phyloP scores from a whole-genome alignment of 1,284 basidiomycete species.

The Irpex sp. region DNA sequence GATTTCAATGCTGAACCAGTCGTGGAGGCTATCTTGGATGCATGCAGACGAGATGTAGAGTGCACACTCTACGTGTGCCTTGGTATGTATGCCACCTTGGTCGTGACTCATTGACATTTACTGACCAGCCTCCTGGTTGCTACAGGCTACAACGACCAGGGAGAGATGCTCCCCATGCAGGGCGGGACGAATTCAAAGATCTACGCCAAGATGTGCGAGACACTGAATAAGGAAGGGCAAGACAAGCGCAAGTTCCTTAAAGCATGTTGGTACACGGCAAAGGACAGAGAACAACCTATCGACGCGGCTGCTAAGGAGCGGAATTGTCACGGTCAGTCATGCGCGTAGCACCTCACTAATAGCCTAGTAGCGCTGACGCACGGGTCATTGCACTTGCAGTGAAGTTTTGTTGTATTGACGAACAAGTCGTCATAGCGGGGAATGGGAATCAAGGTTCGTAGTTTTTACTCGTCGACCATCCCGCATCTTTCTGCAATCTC shows the following conservation, averaged over 20 bases:
- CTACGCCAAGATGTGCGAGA: conserved; percentile 60
- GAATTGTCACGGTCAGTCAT: conserved; percentile 53
- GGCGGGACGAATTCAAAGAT: conserved; percentile 82
- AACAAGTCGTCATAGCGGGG: conserved; percentile 66
- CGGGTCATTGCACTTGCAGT: conserved; percentile 29
- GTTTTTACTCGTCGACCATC: background rate
- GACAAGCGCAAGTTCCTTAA: conserved; percentile 48
- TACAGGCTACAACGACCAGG: conserved; percentile 61
- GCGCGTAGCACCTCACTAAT: background rate
- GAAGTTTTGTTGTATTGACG: conserved; percentile 75
- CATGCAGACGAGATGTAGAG: conserved; percentile 65
- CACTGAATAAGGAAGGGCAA: conserved; percentile 45
- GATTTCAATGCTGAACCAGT: conserved; percentile 75
- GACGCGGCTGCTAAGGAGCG: conserved; percentile 73
- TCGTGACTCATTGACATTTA: background rate
- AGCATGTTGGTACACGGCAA: conserved; percentile 62
- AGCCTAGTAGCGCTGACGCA: background rate
- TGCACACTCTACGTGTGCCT: conserved; percentile 59
- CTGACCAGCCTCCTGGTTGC: too few species aligned
- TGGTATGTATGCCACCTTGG: background rate
- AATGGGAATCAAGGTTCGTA: conserved; percentile 54
- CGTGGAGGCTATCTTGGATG: conserved; percentile 61
- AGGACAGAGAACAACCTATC: conserved; percentile 70
- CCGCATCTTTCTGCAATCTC: background rate
- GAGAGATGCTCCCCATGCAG: conserved; percentile 73